Conservation (phyloP, 2,329 filamentous ascomycete genomes). For the Orbilia quercus region DNA sequence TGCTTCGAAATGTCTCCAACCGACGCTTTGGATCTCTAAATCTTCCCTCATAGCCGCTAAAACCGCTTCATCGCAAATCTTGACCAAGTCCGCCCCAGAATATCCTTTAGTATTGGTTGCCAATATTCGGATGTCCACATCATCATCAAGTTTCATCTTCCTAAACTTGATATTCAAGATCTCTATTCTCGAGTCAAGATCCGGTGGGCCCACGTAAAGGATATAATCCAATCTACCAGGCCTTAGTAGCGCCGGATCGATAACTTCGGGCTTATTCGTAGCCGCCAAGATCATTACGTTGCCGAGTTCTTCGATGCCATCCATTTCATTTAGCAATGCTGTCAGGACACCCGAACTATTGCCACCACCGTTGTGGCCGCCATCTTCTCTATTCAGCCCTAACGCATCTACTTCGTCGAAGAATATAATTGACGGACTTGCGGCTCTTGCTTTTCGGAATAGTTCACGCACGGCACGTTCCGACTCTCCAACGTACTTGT, state of each 20-base stretch:
- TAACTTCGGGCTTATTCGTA: slow-evolving; percentile 74
- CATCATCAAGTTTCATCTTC: slow-evolving; percentile 66
- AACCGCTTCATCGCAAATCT: slow-evolving; percentile 68
- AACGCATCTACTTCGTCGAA: slow-evolving; percentile 78
- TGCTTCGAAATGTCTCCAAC: slow-evolving; percentile 58
- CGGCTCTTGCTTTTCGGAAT: slow-evolving; percentile 73
- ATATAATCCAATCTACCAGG: slow-evolving; percentile 73
- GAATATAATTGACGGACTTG: slow-evolving; percentile 75
- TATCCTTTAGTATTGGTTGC: slow-evolving; percentile 70
- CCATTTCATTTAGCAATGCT: slow-evolving; percentile 76
- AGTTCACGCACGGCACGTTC: slow-evolving; percentile 74
- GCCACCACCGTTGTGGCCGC: slow-evolving; percentile 57
- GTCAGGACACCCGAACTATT: slow-evolving; percentile 69
- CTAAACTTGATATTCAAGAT: slow-evolving; percentile 71
- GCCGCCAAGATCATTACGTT: slow-evolving; percentile 75
- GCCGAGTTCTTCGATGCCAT: slow-evolving; percentile 73
- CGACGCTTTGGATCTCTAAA: slow-evolving; percentile 47
- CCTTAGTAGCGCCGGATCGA: slow-evolving; percentile 73
- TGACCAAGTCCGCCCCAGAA: slow-evolving; percentile 74
- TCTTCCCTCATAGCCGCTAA: slow-evolving; percentile 65
- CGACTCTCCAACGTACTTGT: slow-evolving; percentile 77
- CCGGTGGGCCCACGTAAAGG: slow-evolving; percentile 74
- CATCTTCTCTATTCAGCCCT: slow-evolving; percentile 67
- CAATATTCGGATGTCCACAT: slow-evolving; percentile 68
- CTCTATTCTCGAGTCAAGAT: slow-evolving; percentile 69